Evolutionary conservation across 2,329 filamentous ascomycete species (phyloP), one percentile per base, ranked within the genome.

Genomic region (Didymella keratinophila): DNA sequence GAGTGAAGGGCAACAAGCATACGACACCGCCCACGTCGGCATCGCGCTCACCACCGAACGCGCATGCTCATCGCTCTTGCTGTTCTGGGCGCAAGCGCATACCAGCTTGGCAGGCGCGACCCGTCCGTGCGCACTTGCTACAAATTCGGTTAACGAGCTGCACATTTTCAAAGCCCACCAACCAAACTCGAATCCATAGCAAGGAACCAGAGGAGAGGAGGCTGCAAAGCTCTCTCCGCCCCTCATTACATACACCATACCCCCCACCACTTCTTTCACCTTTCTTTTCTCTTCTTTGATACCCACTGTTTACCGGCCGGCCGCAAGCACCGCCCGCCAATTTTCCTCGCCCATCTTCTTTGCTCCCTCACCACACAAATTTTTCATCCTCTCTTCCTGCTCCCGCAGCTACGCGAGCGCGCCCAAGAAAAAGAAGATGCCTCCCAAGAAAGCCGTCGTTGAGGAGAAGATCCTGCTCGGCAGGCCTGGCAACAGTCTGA

Each of bases 401-500:
- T 61, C 68, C 36, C 82, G 84, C 70, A 76, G 78, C 64, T 87
- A 85, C 82, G 83, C 85, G 60, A 83, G 81, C 69, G 82, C 84
- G 75, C 65, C 65, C 62, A 83, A 81, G 73, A 82, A 84, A 77
- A 88, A 85, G 78, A 93, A 87, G 78, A 99, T 99, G 95, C 85
- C 92, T 81, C 95, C 95, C 79, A 99, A 99, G 87, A 98, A 98
- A 83, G 83, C 82, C 52, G 89, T 88, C 72, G 88, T 92, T 73
- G 91, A 97, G 86, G 91, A 98, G 86, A 98, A 98, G 89, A 86
- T 98, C 80, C 89, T 95, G 71, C 86, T 99, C 80, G 95, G 95
- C 80, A 87, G 95, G 78, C 95, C 95, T 68, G 95, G 95, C 76
- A 99, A 99, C 87, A 98, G 88, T 83, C 81, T 99, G 81, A 99